A percentile compares a stretch with the other conserved stretches of the same genome.
These are phyloP conservation scores for Neurospora sp. DNA, from an alignment of 495 filamentous ascomycete species.

Conservation along the genomic window DNA sequence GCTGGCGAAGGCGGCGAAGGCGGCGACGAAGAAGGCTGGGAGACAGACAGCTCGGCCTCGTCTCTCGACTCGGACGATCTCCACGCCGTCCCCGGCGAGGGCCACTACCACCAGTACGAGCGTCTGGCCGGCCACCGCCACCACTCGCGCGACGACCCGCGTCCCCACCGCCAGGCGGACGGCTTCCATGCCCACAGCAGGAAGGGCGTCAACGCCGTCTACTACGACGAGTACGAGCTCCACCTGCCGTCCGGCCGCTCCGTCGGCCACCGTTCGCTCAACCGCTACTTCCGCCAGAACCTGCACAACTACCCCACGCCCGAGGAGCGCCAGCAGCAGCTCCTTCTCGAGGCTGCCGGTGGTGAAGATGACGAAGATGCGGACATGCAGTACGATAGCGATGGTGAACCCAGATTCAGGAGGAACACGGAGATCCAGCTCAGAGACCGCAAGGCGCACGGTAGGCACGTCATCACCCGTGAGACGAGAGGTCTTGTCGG, in stretches of 20 bases:
- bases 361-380: slow-evolving; percentile 15
- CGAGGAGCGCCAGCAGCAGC: slow-evolving; percentile 51
- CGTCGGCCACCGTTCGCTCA: slow-evolving; percentile 82
- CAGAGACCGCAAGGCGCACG: slow-evolving; percentile 4
- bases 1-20: slow-evolving; percentile 23
- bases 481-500: slow-evolving; percentile 16
- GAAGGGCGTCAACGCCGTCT: slow-evolving; percentile 56
- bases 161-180: slow-evolving; percentile 56
- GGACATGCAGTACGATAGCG: slow-evolving; percentile 20
- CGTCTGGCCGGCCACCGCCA: slow-evolving; percentile 53
- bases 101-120: slow-evolving; percentile 49
- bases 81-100: slow-evolving; percentile 58
- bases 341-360: slow-evolving; percentile 40
- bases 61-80: slow-evolving; percentile 72
- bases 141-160: slow-evolving; percentile 52
- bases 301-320: slow-evolving; percentile 68
- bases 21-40: slow-evolving; percentile 50
- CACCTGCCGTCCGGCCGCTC: slow-evolving; percentile 84
- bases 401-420: slow-evolving; percentile 2
- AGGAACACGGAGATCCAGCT: slow-evolving; percentile 1
- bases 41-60: slow-evolving; percentile 80
- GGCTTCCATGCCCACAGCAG: slow-evolving; percentile 67
- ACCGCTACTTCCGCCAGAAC: slow-evolving; percentile 86
- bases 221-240: slow-evolving; percentile 84
- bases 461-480: slow-evolving; percentile 15